Percentiles rank a stretch among this genome's conserved stretches.
Conservation (phyloP, 352 stramenopile genomes). For the Plasmopara muralis region DNA sequence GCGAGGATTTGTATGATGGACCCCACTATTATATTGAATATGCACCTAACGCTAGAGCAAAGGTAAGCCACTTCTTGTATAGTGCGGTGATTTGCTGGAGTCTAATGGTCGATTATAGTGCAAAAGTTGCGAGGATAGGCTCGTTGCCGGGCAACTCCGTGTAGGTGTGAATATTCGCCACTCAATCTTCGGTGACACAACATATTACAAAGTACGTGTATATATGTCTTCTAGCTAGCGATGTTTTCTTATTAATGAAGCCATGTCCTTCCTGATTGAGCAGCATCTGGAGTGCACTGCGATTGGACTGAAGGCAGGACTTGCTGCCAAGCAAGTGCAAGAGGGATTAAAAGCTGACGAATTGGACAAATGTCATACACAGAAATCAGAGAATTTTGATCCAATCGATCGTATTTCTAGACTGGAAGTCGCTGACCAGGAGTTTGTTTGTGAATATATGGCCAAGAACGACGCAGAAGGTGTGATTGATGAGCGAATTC, state of each 20-base stretch:
- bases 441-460: conserved; percentile 51
- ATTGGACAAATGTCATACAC: conserved; percentile 3
- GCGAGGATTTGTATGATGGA: conserved; percentile 39
- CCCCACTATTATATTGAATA: conserved; percentile 70
- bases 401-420: conserved; percentile 41
- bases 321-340: conserved; percentile 10
- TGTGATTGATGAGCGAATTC: conserved; percentile 60
- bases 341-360: conserved; percentile 14
- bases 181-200: conserved; percentile 75
- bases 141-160: conserved; percentile 36
- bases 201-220: conserved; percentile 70
- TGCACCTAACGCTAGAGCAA: conserved; percentile 42
- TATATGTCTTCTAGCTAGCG: neutral
- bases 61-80: conserved; percentile 24
- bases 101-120: conserved; percentile 35
- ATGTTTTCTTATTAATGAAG: conserved; percentile 4
- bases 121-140: conserved; percentile 69
- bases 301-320: conserved; percentile 16
- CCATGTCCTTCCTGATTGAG: conserved; percentile 1
- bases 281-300: conserved; percentile 35
- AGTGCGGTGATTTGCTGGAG: neutral
- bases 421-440: conserved; percentile 39
- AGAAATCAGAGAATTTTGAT: conserved; percentile 22
- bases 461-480: conserved; percentile 37
- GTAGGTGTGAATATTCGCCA: conserved; percentile 57